Evolutionary conservation across 106 monocot species (phyloP), one percentile per base, ranked within the genome.

Genomic region (Dendrobium huoshanense): DNA sequence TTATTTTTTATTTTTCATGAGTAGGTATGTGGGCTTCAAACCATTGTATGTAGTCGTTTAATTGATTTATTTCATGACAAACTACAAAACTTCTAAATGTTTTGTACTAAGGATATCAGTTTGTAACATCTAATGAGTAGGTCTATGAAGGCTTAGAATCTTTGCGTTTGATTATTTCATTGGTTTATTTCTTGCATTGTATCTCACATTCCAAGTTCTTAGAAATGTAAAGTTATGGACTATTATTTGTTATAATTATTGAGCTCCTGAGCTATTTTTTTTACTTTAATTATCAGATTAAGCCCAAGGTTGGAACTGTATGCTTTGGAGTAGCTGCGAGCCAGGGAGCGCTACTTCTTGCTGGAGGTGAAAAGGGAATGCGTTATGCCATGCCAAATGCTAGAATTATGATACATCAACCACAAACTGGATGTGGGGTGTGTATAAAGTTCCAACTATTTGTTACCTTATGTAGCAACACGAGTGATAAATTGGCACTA

Each of bases 341-440:
- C 83, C 94, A 94, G 81, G 92, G 90, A 79, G 94, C 96, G 73
- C 83, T 97, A 82, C 88, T 97, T 87, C 90, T 97, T 83, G 96
- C 96, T 70, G 96, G 94, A 78, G 96, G 96, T 44, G 96, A 97
- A 85, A 97, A 94, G 82, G 96, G 94, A 20, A 94, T 92, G 90
- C 92, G 96, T 4, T 92, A 94, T 85, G 86, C 94, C 1, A 98
- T 98, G 97, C 97, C 97, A 55, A 98, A 98, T 88, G 80, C 92
- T 73, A 88, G 94, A 29, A 75, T 98, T 41, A 94, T 95, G 97
- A 95, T 98, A 64, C 97, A 98, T 82, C 97, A 98, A 83, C 94
- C 94, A 33, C 92, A 92, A 77, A 91, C 89, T 83, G 92, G 92
- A 78, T 94, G 92, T 75, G 94, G 90, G 90, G 97, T 98, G 88